Conservation (phyloP, 257 asterid species). For the Lycium ferocissimum region DNA sequence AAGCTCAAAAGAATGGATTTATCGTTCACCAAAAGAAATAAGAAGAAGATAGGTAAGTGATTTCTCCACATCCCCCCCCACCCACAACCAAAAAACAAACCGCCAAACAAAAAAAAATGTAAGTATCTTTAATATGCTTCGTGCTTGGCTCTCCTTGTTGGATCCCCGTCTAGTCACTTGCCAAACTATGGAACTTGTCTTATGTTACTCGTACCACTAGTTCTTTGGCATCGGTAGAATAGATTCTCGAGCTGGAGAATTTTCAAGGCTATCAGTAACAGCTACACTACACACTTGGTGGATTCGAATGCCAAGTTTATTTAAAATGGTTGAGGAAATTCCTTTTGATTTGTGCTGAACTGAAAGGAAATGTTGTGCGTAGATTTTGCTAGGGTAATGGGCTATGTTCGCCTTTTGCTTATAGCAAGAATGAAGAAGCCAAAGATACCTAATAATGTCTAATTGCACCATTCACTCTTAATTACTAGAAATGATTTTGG, state of each 20-base stretch:
- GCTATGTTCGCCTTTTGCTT: no score
- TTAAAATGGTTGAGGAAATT: no score
- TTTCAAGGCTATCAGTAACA: neutral
- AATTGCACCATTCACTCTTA: neutral
- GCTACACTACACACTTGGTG: no score
- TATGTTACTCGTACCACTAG: neutral
- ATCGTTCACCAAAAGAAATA: neutral
- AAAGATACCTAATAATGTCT: neutral
- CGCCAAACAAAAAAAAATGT: no score
- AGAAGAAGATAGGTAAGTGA: neutral
- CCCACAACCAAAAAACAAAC: no score
- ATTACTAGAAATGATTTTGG: slow-evolving; percentile 6
- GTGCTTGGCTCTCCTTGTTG: neutral
- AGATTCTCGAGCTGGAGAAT: neutral
- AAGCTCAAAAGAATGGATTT: neutral
- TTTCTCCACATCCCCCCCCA: neutral
- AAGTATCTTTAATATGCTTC: no score
- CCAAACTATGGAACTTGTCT: neutral
- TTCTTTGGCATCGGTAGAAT: neutral
- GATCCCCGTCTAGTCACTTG: neutral
- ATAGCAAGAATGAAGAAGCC: neutral
- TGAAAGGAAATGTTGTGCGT: no score
- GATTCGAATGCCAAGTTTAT: no score
- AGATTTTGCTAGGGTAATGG: no score
- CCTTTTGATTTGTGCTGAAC: no score